phyloP scores from a whole-genome alignment of 139 green algal species.

The Closterium sp. region DNA sequence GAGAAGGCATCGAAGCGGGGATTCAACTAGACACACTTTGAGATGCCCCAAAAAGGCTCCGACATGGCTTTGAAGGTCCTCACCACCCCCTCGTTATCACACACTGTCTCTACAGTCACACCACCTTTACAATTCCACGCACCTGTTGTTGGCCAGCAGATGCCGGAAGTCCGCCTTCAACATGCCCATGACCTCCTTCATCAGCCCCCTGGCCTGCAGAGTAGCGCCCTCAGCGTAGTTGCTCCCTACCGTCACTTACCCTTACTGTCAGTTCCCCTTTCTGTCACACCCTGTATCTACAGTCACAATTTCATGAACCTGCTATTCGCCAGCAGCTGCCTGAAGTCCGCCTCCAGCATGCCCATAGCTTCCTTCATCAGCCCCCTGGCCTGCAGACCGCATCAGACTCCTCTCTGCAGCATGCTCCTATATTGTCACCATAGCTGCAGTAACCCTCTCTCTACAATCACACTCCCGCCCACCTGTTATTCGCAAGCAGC shows the following conservation, averaged over 20 bases:
- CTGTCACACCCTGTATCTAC: too few species aligned
- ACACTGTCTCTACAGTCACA: background rate
- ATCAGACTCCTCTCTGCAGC: background rate
- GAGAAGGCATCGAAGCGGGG: too few species aligned
- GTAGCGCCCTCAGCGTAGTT: constrained; percentile 9
- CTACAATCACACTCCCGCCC: background rate
- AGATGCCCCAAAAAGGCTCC: background rate
- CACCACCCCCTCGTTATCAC: background rate
- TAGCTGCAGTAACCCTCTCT: background rate
- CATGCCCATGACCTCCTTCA: constrained; percentile 20
- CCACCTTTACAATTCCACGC: background rate
- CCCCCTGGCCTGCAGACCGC: background rate
- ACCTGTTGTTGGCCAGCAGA: constrained; percentile 29
- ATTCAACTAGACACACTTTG: too few species aligned
- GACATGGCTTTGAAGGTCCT: background rate
- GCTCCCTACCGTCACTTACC: too few species aligned
- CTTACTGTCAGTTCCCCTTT: too few species aligned
- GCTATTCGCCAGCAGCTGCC: background rate
- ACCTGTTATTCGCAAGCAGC: constrained; percentile 29
- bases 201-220: constrained; percentile 3
- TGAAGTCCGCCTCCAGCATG: constrained; percentile 27
- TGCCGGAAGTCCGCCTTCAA: constrained; percentile 20
- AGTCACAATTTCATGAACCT: too few species aligned
- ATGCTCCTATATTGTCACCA: background rate
- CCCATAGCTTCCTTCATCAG: constrained; percentile 15